A percentile compares a stretch with the other conserved stretches of the same genome.
phyloP scores from a whole-genome alignment of 768 basidiomycete genomes.

The Serendipita sp. region DNA sequence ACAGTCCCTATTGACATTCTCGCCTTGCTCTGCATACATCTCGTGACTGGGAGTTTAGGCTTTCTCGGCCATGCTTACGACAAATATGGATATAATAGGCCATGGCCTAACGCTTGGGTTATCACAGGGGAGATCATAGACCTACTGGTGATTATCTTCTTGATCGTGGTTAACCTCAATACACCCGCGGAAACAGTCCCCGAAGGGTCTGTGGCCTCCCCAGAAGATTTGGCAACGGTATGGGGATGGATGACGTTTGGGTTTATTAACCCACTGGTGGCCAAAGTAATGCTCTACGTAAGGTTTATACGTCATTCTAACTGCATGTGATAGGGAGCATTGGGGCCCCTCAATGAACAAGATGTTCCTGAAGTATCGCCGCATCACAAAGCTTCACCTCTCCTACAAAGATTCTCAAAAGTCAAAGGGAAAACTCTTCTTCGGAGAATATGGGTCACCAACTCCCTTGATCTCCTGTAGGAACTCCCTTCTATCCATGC shows the following conservation, averaged over 20 bases:
- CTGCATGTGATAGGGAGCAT: constrained; percentile 9
- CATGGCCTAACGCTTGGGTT: constrained; percentile 24
- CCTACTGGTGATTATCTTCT: constrained; percentile 25
- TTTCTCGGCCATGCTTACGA: constrained; percentile 42
- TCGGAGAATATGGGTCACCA: constrained; percentile 28
- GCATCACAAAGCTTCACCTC: constrained; percentile 45
- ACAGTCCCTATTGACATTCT: constrained; percentile 57
- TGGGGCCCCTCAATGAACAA: constrained; percentile 45
- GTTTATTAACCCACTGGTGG: constrained; percentile 44
- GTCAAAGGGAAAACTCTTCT: constrained; percentile 25
- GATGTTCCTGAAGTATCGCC: constrained; percentile 63
- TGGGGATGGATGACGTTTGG: constrained; percentile 55
- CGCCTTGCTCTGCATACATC: constrained; percentile 34
- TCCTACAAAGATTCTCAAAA: constrained; percentile 37
- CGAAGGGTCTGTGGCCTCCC: constrained; percentile 34
- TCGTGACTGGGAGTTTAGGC: constrained; percentile 31
- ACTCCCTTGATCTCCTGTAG: constrained; percentile 28
- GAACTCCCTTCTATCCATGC: neutral
- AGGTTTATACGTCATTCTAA: neutral
- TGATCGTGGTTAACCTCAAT: constrained; percentile 33
- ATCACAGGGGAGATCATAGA: constrained; percentile 25
- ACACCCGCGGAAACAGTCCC: constrained; percentile 16
- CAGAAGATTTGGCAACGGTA: constrained; percentile 62
- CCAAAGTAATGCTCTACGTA: neutral
- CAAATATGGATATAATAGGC: constrained; percentile 26